These are phyloP conservation scores for Viola pubescens DNA, from an alignment of 441 rosid species.

Conservation along the genomic window DNA sequence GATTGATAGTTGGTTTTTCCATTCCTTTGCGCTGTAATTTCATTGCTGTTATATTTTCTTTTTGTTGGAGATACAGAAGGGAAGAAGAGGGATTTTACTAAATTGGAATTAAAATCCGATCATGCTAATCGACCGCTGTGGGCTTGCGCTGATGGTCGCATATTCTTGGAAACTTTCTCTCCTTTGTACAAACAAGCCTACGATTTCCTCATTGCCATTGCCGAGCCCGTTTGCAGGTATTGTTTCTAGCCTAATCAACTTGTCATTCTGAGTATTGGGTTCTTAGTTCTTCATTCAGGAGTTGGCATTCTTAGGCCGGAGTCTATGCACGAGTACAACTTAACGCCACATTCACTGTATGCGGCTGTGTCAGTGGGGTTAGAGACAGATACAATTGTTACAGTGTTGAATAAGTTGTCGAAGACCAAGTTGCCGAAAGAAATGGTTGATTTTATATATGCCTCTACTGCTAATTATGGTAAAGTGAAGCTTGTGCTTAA, in stretches of 20 bases:
- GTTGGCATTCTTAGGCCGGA: conserved; percentile 53
- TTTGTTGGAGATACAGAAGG: conserved; percentile 42
- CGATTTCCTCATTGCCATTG: conserved; percentile 86
- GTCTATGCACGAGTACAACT: conserved; percentile 88
- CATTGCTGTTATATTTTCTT: background rate
- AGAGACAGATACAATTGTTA: conserved; percentile 74
- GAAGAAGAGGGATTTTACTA: conserved; percentile 60
- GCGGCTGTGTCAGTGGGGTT: conserved; percentile 94
- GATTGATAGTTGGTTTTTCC: background rate
- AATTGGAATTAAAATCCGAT: conserved; percentile 68
- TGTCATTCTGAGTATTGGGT: background rate
- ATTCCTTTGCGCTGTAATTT: background rate
- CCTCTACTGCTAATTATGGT: conserved; percentile 85
- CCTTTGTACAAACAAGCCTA: conserved; percentile 87
- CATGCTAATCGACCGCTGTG: conserved; percentile 77
- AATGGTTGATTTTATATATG: conserved; percentile 72
- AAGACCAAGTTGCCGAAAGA: conserved; percentile 88
- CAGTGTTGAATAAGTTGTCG: conserved; percentile 80
- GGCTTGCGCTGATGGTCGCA: conserved; percentile 90
- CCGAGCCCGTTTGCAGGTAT: conserved; percentile 98
- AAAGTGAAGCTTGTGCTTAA: conserved; percentile 93
- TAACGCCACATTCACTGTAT: conserved; percentile 88
- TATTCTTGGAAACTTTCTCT: conserved; percentile 78
- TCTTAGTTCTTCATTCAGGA: too few species aligned
- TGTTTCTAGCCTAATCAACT: background rate